Conservation (phyloP, 805 yeast genomes). For the Candida broadrunensis region DNA sequence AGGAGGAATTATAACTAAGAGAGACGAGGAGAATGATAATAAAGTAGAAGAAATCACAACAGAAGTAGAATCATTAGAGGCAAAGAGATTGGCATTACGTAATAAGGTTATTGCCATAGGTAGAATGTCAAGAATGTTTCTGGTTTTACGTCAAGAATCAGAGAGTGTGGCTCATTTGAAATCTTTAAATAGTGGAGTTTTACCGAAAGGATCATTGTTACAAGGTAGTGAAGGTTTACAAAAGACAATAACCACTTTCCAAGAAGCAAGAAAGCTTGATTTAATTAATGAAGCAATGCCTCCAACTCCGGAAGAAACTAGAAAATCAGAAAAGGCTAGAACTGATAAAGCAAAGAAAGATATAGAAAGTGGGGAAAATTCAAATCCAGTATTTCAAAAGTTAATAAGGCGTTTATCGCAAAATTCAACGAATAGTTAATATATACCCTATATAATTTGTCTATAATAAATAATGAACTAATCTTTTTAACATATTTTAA, state of each 20-base stretch:
- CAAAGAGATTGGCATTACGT: slow-evolving; percentile 53
- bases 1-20: not conserved
- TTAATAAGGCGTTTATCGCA: slow-evolving; percentile 35
- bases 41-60: slow-evolving; percentile 9
- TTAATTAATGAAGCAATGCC: slow-evolving; percentile 84
- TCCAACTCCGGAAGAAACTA: slow-evolving; percentile 63
- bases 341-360: slow-evolving; percentile 39
- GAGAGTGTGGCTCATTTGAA: slow-evolving; percentile 82
- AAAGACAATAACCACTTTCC: slow-evolving; percentile 66
- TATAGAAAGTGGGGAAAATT: slow-evolving; percentile 24
- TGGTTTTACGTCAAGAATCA: slow-evolving; percentile 80
- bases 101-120: slow-evolving; percentile 95
- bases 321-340: slow-evolving; percentile 43
- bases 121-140: slow-evolving; percentile 90
- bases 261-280: slow-evolving; percentile 81
- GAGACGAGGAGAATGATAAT: not conserved
- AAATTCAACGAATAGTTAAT: not conserved
- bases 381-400: slow-evolving; percentile 36
- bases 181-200: slow-evolving; percentile 63
- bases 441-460: too few species aligned
- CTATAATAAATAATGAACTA: too few species aligned
- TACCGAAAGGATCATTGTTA: slow-evolving; percentile 84
- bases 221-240: slow-evolving; percentile 81
- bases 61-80: slow-evolving; percentile 28
- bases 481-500: too few species aligned